Evolutionary conservation across 768 basidiomycete species (phyloP), one percentile per base, ranked within the genome.

Genomic region (Suillus americanus): DNA sequence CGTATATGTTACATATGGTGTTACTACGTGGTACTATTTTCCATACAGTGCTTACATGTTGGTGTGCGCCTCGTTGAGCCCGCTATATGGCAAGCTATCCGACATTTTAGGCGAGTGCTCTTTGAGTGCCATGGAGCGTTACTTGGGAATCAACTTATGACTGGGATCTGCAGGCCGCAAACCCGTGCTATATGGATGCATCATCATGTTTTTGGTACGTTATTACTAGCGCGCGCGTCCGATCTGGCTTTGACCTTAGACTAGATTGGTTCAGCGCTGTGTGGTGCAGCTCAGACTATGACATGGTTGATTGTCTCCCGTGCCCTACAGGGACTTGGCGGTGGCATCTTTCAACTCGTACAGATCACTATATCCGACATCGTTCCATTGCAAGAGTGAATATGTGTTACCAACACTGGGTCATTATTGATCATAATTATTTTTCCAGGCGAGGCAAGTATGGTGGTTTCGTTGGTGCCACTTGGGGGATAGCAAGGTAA

Each of bases 61-160:
- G n/a, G 77, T 81, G 1, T 74, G 79, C 16, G 77, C 79, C 38
- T 69, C 80, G 2, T 69, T 82, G 18, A 74, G 78, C 2, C 81
- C 83, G 0, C 25, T 82, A 13, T 85, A 85, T 60, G 85, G 82
- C n/a, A 83, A 84, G 65, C 61, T 82, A 0, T 80, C 81, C 3
- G 75, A 81, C 57, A 76, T 84, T 16, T 23, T 79, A 33, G 81
- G 80, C 70, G 38, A 50, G 62, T 59, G 53, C 65, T 7, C 18
- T 20, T 35, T 68, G 14, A 60, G 43, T 3, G 50, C 12, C 3
- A 33, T 63, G 43, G 41, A 46, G 6, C 43, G 30, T 28, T 8
- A 20, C 50, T 63, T 37, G 37, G 37, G 62, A 12, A 45, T 38
- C 59, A 33, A 25, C 25, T 16, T 16, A 64, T 16, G 35, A 25